Evolutionary conservation across 768 basidiomycete species (phyloP), one percentile per base, ranked within the genome.

Genomic region (Suillus tomentosus): DNA sequence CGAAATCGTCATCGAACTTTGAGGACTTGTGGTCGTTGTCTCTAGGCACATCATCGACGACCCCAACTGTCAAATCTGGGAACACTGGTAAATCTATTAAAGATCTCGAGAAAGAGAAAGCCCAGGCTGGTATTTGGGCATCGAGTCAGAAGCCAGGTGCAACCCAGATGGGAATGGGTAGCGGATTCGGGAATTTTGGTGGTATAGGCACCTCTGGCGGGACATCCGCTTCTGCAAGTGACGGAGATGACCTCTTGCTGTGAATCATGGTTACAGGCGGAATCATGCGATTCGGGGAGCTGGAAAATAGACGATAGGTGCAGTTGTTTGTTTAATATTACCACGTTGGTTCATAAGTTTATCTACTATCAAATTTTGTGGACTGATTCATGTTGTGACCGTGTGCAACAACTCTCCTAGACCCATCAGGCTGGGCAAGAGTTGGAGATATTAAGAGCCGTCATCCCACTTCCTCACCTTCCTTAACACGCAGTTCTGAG

Each of bases 1-100:
- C 70, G 73, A 82, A 70, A 69, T 87, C 43, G 70, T 74, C 63
- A 78, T 84, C 63, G 48, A 88, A 87, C 70, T 97, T 96, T 71
- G 95, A 95, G 66, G 95, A 97, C 73, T 74, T 97, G 67, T 97
- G 92, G 92, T 85, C 85, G 24, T 82, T 95, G 82, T 91, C 90
- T 2, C 82, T 96, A 43, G 90, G 89, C 36, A 68, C 78, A 9
- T 65, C 74, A 9, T 64, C 75, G 14, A 62, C 81, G 15, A 69
- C 61, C 40, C 65, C 80, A 45, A 17, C 65, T 5, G 55, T 43
- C 9, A 82, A 84, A 56, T 72, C 84, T 3, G 72, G 76, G 22
- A 72, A 73, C 2, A 69, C 72, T 47, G 80, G 81, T 45, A 94
- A 95, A 81, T 91, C 89, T 51, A 96, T 96, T 71, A 91, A 91